Evolutionary conservation across 2,329 filamentous ascomycete genomes (phyloP), one percentile per base, ranked within the genome.

Genomic region (Conoideocrella luteorostrata): DNA sequence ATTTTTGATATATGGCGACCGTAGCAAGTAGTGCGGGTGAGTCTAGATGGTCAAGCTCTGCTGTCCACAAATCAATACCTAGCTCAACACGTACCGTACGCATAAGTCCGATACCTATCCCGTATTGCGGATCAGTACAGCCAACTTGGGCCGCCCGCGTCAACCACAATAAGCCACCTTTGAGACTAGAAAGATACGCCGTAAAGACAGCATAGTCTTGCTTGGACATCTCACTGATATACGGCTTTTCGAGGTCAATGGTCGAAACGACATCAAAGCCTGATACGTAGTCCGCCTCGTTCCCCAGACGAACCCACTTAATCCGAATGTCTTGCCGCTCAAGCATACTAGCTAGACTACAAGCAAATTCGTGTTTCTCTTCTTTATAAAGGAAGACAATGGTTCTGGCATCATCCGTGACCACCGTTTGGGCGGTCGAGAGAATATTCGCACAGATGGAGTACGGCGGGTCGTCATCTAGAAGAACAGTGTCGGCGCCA

Each of bases 211-310:
- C 23, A 15, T 50, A 54, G 4, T 36, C 29, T 4, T 45, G 6
- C 18, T 40, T 11, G 10, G 40, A 33, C 3, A 53, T 47, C n/a
- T n/a, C n/a, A n/a, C n/a, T n/a, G n/a, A 55, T 47, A 18, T 43
- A 55, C 0, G 52, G 50, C 1, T 15, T 18, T n/a, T 54, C 41
- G 2, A 55, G 28, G 26, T 55, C 52, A 20, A 55, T 20, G 5
- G 46, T 45, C 1, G 46, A 47, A 10, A 55, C 42, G 32, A 50
- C 30, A n/a, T 20, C 4, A 29, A 15, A 12, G 41, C 29, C 10
- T 33, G n/a, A n/a, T n/a, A n/a, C n/a, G n/a, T n/a, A n/a, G n/a
- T n/a, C n/a, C n/a, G n/a, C n/a, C n/a, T n/a, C n/a, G n/a, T n/a
- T n/a, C n/a, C n/a, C n/a, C n/a, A n/a, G n/a, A n/a, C n/a, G n/a